Percentiles rank a stretch among this genome's conserved stretches.
phyloP scores from a whole-genome alignment of 1,139 yeast genomes.

The Blastobotrys elegans region DNA sequence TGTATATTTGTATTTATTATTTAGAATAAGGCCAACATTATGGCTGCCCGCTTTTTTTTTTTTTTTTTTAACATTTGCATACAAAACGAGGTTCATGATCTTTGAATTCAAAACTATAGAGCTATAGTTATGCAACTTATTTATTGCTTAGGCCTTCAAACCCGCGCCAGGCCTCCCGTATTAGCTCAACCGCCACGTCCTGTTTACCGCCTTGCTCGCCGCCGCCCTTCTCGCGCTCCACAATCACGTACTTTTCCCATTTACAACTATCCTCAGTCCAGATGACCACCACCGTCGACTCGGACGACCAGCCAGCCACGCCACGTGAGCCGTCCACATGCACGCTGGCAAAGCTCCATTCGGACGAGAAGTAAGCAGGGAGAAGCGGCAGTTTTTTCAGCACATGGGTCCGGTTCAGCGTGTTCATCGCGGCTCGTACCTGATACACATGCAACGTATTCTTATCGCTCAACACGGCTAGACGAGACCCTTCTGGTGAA shows the following conservation, averaged over 20 bases:
- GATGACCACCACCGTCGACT: conserved; percentile 57
- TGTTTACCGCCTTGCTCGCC: conserved; percentile 16
- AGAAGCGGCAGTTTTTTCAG: conserved; percentile 63
- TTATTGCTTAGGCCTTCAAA: conserved; percentile 36
- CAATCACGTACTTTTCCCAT: conserved; percentile 81
- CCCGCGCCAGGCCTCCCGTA: conserved; percentile 75
- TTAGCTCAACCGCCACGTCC: conserved; percentile 49
- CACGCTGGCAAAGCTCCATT: conserved; percentile 86
- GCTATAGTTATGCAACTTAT: too few relatives aligned
- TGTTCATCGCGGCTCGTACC: conserved; percentile 4
- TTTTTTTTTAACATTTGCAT: too few relatives aligned
- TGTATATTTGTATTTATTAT: background rate
- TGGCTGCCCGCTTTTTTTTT: too few relatives aligned
- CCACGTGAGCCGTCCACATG: conserved; percentile 53
- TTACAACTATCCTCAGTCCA: conserved; percentile 63
- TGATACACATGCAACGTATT: conserved; percentile 82
- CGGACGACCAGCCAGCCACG: conserved; percentile 73
- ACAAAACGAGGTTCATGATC: too few relatives aligned
- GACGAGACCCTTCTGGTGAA: conserved; percentile 64
- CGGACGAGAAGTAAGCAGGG: conserved; percentile 74
- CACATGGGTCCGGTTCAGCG: conserved; percentile 57
- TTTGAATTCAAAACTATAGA: too few relatives aligned
- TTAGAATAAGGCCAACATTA: too few relatives aligned
- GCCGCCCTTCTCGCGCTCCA: conserved; percentile 39
- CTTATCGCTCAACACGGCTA: conserved; percentile 87